phyloP scores from a whole-genome alignment of 139 green algal species.

The Pseudopediastrum boryanum region DNA sequence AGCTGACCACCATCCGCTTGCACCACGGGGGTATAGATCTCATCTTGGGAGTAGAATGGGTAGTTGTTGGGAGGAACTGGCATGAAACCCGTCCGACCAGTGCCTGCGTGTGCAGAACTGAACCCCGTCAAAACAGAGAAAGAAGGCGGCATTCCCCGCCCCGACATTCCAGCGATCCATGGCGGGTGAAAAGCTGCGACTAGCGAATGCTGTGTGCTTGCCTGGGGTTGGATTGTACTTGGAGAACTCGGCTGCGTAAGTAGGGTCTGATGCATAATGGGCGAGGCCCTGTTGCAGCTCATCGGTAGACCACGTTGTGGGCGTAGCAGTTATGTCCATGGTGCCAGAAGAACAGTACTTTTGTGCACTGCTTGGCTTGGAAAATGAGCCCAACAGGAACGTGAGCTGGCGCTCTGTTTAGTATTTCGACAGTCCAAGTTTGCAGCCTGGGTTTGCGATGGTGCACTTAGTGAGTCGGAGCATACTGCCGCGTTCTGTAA shows the following conservation, averaged over 20 bases:
- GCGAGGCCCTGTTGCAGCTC: constrained; percentile 11
- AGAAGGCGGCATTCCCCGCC: neutral
- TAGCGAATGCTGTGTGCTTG: constrained; percentile 13
- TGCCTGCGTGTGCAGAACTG: constrained; percentile 56
- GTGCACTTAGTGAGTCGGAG: no score
- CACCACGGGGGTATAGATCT: constrained; percentile 83
- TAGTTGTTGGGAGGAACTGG: constrained; percentile 91
- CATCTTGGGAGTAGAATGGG: constrained; percentile 83
- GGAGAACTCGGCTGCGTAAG: constrained; percentile 27
- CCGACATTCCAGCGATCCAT: neutral
- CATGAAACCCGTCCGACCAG: constrained; percentile 77
- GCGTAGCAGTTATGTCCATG: no score
- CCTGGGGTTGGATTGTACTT: constrained; percentile 84
- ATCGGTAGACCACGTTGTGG: constrained; percentile 37
- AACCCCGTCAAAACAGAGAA: neutral
- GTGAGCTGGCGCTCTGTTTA: no score
- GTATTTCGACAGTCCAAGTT: no score
- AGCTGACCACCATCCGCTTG: constrained; percentile 88
- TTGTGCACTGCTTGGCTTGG: no score
- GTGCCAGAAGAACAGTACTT: no score
- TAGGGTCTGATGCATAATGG: neutral
- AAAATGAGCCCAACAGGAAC: no score
- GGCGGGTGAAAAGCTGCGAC: no score
- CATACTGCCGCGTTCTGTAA: no score
- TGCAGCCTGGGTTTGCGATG: no score